Evolutionary conservation across 768 basidiomycete species (phyloP), one percentile per base, ranked within the genome.

Genomic region (Trametes meyenii): DNA sequence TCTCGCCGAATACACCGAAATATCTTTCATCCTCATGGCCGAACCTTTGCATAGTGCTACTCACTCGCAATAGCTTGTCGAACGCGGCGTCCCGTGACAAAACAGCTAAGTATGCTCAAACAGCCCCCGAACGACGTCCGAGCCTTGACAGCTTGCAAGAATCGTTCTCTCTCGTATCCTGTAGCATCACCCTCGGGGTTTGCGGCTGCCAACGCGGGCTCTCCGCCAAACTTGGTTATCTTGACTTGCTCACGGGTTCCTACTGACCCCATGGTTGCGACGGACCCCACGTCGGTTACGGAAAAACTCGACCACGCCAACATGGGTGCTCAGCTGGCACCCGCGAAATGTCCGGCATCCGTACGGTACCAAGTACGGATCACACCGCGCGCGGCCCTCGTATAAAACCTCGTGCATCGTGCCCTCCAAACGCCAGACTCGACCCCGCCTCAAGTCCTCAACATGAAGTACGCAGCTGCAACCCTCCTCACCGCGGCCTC

Each of bases 401-500:
- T 65, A 65, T 65, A 65, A 58, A 66, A 51, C 35, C 26, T 21
- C 10, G n/a, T 13, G 24, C 24, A 23, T 11, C 35, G 45, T 6
- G 33, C 14, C 17, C 12, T 40, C 38, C 42, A 23, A 14, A n/a
- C 24, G n/a, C 36, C 55, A 54, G 50, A 51, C 50, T 38, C 50
- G 24, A 13, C 43, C 50, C 19, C 29, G 33, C 24, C 21, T 54
- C 35, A 39, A 24, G 29, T 33, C 44, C 39, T 14, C 12, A 12
- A 23, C 35, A 70, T 71, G 71, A 64, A 69, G 46, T 63, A 67
- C 58, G 49, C 60, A 44, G 55, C 64, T 33, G 62, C 63, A 35
- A 46, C 65, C 48, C 44, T 70, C 23, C 63, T 73, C 33, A 69
- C 67, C 36, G 62, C 61, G 38, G 67, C 65, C 16, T 57, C 73